Evolutionary conservation across 2,329 filamentous ascomycete species (phyloP).

Genomic region (Helicocarpus griseus): DNA sequence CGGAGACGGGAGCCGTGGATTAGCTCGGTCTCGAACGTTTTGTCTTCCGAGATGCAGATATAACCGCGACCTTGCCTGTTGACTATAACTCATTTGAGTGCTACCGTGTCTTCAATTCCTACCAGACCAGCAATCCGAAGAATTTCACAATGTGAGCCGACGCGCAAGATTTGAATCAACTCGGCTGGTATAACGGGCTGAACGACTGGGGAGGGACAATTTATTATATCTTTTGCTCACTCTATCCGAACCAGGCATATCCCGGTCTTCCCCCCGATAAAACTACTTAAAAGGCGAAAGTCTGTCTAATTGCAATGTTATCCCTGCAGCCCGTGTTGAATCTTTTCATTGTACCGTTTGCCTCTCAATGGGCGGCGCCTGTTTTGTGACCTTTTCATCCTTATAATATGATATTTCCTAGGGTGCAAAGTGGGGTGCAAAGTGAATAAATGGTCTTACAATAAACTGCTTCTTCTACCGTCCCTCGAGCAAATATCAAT

Average conservation of each 20-base stretch:
- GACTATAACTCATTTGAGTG: not conserved
- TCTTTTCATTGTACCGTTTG: too few species aligned
- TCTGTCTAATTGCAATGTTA: too few species aligned
- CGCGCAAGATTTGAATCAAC: not conserved
- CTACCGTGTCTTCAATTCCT: not conserved
- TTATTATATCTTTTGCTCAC: not conserved
- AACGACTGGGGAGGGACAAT: not conserved
- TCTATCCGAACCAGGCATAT: not conserved
- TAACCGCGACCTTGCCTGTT: too few species aligned
- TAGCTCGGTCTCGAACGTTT: not conserved
- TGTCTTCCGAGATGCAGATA: too few species aligned
- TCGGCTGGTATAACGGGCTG: not conserved
- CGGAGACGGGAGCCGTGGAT: not conserved
- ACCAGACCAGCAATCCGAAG: not conserved
- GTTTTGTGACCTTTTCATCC: too few species aligned
- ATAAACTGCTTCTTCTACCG: too few species aligned
- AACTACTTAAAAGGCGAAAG: too few species aligned
- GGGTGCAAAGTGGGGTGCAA: too few species aligned
- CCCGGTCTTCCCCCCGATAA: not conserved
- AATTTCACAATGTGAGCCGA: not conserved
- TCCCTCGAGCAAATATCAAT: not conserved
- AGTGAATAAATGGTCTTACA: too few species aligned
- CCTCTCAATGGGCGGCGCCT: too few species aligned
- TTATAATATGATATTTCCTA: too few species aligned
- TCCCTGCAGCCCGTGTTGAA: too few species aligned